Evolutionary conservation across 192 early-diverging fungal genomes (phyloP).

Genomic region (Umbelopsis sp.): DNA sequence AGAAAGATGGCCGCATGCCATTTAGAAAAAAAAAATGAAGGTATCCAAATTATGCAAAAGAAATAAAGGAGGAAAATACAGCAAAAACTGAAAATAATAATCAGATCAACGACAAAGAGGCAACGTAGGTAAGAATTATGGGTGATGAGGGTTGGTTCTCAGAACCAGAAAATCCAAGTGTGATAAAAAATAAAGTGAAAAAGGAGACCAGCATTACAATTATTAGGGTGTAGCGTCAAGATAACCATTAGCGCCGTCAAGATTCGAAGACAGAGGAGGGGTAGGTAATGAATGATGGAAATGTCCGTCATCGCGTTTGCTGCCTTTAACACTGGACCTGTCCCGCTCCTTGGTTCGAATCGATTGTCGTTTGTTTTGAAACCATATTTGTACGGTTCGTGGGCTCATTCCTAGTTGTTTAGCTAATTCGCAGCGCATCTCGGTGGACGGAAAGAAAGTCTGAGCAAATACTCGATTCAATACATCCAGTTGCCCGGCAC

Average conservation of each 20-base stretch:
- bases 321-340: neutral
- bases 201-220: neutral
- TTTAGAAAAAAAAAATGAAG: neutral
- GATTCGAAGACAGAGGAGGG: slow-evolving; percentile 6
- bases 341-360: slow-evolving; percentile 23
- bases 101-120: slow-evolving; percentile 5
- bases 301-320: slow-evolving; percentile 6
- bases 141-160: neutral
- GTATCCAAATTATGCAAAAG: neutral
- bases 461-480: slow-evolving; percentile 62
- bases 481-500: slow-evolving; percentile 61
- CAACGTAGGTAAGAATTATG: neutral
- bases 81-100: neutral
- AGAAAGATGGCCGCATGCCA: neutral
- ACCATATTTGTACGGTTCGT: slow-evolving; percentile 90
- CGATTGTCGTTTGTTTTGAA: slow-evolving; percentile 86
- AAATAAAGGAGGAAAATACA: neutral
- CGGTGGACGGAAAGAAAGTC: slow-evolving; percentile 75
- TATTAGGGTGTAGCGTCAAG: neutral
- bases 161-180: neutral
- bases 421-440: slow-evolving; percentile 73
- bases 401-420: slow-evolving; percentile 76
- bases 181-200: neutral
- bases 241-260: slow-evolving; percentile 13
- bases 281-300: slow-evolving; percentile 20